Evolutionary conservation across 306 rosid genomes (phyloP), one percentile per base, ranked within the genome.

Genomic region (Trifolium subterraneum): DNA sequence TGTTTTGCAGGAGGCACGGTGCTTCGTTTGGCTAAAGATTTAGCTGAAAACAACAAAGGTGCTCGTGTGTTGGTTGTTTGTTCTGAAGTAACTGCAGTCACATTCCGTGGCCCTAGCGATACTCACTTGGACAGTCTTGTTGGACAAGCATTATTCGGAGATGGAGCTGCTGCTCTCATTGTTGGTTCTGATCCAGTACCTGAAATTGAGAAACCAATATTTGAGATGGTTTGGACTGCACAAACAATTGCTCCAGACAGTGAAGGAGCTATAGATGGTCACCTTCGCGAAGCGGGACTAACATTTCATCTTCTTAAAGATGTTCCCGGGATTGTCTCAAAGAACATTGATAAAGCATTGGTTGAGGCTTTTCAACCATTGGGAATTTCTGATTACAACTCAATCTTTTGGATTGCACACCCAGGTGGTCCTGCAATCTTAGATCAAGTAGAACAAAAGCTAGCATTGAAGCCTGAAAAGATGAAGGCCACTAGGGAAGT

Each of bases 171-270:
- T 0, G 92, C 90, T 0, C 9, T 87, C 1, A 88, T 90, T 2
- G 67, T 88, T 50, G 93, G 93, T 2, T 64, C 93, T 0, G 93
- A 90, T 25, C 93, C 91, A 0, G 0, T 88, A 0, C 89, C 86
- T 0, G 84, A 73, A 16, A 68, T 87, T 0, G 92, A 87, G 78
- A 88, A 78, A 58, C 90, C 94, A 1, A 13, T 88, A 1, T 88
- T 84, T 33, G 89, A 88, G 35, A 6, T 88, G 0, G 84, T 87
- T 22, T 91, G 92, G 1, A 85, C 92, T 4, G 85, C 87, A 39
- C 92, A 88, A 74, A 87, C 92, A 0, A 84, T 90, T 31, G 88
- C 88, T 15, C 94, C 92, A 0, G 82, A 87, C 0, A 91, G 92
- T 31, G 97, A 88, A 0, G 94, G 97, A 2, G 80, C 80, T 2